Evolutionary conservation across 1,284 basidiomycete species (phyloP).

Genomic region (Trametes hirsuta): DNA sequence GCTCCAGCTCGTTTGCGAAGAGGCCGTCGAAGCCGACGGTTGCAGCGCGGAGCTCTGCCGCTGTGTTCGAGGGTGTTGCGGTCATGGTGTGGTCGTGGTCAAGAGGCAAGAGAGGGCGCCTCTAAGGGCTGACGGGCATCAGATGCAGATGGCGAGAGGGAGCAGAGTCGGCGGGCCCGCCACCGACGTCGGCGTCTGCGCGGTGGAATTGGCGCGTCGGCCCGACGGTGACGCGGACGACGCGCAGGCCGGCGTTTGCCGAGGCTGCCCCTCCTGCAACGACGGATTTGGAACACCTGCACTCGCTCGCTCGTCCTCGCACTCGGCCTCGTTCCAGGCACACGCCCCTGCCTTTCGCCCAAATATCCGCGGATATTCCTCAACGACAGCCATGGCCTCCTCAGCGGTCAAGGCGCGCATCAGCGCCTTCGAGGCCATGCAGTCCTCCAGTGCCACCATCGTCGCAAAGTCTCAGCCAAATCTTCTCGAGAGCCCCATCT

Average conservation of each 20-base stretch:
- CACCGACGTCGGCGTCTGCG: slow-evolving; percentile 1
- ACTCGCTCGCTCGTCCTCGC: neutral
- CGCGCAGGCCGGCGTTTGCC: neutral
- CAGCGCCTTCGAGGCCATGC: slow-evolving; percentile 52
- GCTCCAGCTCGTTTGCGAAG: slow-evolving; percentile 65
- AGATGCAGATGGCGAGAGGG: neutral
- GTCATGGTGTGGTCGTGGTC: slow-evolving; percentile 16
- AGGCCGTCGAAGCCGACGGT: slow-evolving; percentile 65
- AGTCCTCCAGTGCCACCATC: slow-evolving; percentile 15
- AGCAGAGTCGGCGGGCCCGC: neutral
- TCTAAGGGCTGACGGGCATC: neutral
- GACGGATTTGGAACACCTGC: neutral
- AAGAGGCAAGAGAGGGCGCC: neutral
- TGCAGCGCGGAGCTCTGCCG: slow-evolving; percentile 49
- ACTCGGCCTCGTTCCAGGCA: neutral
- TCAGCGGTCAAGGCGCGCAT: slow-evolving; percentile 61
- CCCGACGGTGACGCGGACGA: neutral
- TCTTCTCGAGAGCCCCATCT: slow-evolving; percentile 50
- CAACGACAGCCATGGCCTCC: slow-evolving; percentile 45
- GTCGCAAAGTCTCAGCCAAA: slow-evolving; percentile 31
- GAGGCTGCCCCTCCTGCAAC: neutral
- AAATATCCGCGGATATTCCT: neutral
- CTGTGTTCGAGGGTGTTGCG: slow-evolving; percentile 30
- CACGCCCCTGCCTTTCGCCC: neutral
- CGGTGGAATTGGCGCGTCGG: slow-evolving; percentile 1